Evolutionary conservation across 177 flowering plant genomes (phyloP).

Genomic region (Vitis hybrid): DNA sequence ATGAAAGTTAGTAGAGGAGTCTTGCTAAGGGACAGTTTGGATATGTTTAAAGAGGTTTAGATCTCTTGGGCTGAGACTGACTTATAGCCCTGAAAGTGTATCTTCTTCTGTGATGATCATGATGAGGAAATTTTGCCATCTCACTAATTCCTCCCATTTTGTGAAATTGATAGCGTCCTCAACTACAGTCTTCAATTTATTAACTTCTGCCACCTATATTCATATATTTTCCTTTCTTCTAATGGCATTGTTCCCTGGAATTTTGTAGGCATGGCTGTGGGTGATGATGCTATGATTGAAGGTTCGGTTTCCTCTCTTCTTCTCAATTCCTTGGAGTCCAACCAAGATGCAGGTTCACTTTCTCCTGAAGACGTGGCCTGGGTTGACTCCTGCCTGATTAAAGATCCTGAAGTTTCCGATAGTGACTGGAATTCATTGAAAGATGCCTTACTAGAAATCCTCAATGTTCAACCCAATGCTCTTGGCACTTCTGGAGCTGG

Average conservation of each 20-base stretch:
- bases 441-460: slow-evolving; percentile 47
- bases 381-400: slow-evolving; percentile 65
- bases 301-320: slow-evolving; percentile 15
- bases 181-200: neutral
- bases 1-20: too few species aligned
- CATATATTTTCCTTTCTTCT: neutral
- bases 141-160: neutral
- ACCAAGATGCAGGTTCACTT: slow-evolving; percentile 26
- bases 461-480: slow-evolving; percentile 24
- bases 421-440: slow-evolving; percentile 41
- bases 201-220: slow-evolving; percentile 9
- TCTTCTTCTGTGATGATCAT: too few species aligned
- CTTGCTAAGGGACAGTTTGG: too few species aligned
- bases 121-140: too few species aligned
- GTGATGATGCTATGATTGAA: slow-evolving; percentile 23
- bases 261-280: slow-evolving; percentile 29
- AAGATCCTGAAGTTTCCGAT: slow-evolving; percentile 35
- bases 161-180: neutral
- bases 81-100: too few species aligned
- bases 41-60: too few species aligned
- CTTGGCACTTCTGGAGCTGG: slow-evolving; percentile 12
- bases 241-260: neutral
- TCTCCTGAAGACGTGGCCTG: slow-evolving; percentile 59
- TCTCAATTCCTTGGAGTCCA: slow-evolving; percentile 13
- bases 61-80: too few species aligned